These are phyloP conservation scores for Candida alai DNA, from an alignment of 805 yeast genomes.

Conservation along the genomic window DNA sequence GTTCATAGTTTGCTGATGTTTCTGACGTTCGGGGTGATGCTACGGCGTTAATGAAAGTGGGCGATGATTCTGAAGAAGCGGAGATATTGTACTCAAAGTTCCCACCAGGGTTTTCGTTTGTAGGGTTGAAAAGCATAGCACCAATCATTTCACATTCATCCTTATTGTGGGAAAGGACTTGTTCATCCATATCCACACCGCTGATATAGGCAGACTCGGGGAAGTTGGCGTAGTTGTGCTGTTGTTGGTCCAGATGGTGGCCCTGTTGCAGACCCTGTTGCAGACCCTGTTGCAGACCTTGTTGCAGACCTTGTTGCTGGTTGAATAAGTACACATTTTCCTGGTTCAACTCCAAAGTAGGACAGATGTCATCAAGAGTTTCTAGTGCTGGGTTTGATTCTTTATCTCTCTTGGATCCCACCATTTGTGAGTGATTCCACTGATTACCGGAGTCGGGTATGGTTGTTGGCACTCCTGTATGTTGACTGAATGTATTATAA, in stretches of 20 bases:
- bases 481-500: too few species aligned
- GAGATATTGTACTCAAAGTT: too few species aligned
- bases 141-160: slow-evolving; percentile 3
- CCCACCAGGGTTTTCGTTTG: not conserved
- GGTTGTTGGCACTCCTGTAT: too few species aligned
- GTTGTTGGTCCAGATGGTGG: not conserved
- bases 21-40: slow-evolving; percentile 10
- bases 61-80: slow-evolving; percentile 6
- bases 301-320: slow-evolving; percentile 5
- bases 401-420: too few species aligned
- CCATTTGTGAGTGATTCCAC: too few species aligned
- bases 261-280: not conserved
- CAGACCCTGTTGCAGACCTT: not conserved
- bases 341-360: slow-evolving; percentile 12
- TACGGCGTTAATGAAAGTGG: slow-evolving; percentile 3
- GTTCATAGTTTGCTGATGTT: slow-evolving; percentile 5
- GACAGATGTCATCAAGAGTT: slow-evolving; percentile 3
- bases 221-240: not conserved
- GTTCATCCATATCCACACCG: too few species aligned
- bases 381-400: not conserved
- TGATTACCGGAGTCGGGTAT: too few species aligned
- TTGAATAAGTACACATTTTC: slow-evolving; percentile 12
- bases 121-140: not conserved
- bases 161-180: too few species aligned
- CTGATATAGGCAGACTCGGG: too few species aligned